Conservation (phyloP, 2,329 filamentous ascomycete species). For the Pyrenophora teres region DNA sequence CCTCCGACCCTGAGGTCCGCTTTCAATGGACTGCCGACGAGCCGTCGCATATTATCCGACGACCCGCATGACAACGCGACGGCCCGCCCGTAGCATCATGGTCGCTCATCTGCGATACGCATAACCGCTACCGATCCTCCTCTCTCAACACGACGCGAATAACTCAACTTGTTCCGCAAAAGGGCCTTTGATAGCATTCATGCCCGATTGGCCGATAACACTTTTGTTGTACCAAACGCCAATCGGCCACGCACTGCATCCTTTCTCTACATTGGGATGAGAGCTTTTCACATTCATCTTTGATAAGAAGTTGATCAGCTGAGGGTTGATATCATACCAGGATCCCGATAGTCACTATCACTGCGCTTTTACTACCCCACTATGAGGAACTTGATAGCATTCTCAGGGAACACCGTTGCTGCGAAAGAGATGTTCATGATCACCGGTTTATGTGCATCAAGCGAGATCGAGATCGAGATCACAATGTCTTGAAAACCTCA, state of each 20-base stretch:
- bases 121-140: constrained; percentile 1
- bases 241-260: background rate
- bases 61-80: constrained; percentile 17
- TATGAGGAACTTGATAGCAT: too few species aligned
- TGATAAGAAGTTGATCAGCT: too few species aligned
- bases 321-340: too few species aligned
- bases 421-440: too few species aligned
- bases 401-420: too few species aligned
- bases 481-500: too few species aligned
- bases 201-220: background rate
- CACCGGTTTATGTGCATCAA: too few species aligned
- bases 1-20: background rate
- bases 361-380: too few species aligned
- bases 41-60: constrained; percentile 16
- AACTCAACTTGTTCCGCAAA: background rate
- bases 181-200: background rate
- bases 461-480: too few species aligned
- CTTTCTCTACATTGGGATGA: too few species aligned
- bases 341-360: too few species aligned
- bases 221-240: background rate
- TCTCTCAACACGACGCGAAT: constrained; percentile 1
- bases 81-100: constrained; percentile 9
- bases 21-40: constrained; percentile 10
- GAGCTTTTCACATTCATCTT: too few species aligned
- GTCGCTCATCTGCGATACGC: constrained; percentile 1